Evolutionary conservation across 176 grass and related monocot genomes (phyloP).

Genomic region (Phoenix roebelenii): DNA sequence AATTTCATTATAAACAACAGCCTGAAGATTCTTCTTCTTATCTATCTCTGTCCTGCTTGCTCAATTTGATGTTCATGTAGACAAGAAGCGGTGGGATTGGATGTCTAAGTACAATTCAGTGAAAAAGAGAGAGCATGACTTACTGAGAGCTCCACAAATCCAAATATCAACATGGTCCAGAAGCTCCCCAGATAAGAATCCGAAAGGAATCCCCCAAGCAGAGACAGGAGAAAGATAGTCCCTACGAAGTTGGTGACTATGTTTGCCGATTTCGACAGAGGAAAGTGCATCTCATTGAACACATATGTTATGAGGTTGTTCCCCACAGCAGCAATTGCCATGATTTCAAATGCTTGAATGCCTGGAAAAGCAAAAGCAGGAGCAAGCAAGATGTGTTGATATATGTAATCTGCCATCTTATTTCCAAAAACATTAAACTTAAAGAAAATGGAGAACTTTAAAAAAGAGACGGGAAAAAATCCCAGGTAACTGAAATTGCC

Average conservation of each 20-base stretch:
- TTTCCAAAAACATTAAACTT: no score
- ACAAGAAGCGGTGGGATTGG: no score
- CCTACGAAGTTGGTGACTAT: conserved; percentile 19
- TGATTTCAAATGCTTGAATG: conserved; percentile 23
- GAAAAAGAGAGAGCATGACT: neutral
- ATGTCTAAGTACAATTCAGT: no score
- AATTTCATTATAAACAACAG: no score
- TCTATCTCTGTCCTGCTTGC: no score
- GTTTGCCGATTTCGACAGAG: conserved; percentile 14
- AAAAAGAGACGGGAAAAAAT: no score
- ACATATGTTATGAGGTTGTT: conserved; percentile 22
- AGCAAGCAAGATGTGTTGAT: neutral
- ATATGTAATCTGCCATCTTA: no score
- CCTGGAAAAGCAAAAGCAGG: neutral
- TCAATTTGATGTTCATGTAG: no score
- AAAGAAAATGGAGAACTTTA: no score
- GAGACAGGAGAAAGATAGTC: conserved; percentile 14
- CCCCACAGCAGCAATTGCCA: conserved; percentile 18
- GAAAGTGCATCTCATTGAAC: conserved; percentile 19
- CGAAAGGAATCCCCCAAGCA: conserved; percentile 16
- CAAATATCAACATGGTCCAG: conserved; percentile 24
- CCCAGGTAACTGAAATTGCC: no score
- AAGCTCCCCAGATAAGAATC: conserved; percentile 19
- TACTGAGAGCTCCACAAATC: conserved; percentile 21
- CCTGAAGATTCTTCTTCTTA: no score